These are phyloP conservation scores for Ceriops zippeliana DNA, from an alignment of 345 rosid genomes.

Conservation along the genomic window DNA sequence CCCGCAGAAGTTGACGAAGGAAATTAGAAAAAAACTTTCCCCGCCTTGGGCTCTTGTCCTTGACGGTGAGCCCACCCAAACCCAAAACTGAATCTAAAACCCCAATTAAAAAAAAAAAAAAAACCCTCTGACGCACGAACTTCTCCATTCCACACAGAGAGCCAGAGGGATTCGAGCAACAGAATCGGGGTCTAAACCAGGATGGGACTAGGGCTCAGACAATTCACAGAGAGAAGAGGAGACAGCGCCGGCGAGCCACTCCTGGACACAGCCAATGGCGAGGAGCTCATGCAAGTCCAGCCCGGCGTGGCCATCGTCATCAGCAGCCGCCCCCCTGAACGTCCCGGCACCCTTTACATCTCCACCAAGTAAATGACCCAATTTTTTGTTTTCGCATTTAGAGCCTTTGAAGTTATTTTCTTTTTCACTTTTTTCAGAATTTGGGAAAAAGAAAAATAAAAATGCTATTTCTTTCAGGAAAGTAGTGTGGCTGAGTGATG, in stretches of 20 bases:
- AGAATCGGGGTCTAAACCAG: constrained; percentile 9
- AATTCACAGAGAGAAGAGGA: constrained; percentile 49
- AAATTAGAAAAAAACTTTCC: too few species aligned
- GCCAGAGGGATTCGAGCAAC: background rate
- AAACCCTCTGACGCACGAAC: background rate
- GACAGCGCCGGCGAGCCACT: constrained; percentile 63
- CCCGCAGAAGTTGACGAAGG: too few species aligned
- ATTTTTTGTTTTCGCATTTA: background rate
- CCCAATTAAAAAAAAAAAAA: background rate
- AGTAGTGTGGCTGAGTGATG: constrained; percentile 81
- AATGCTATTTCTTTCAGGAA: constrained; percentile 44
- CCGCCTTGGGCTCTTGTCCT: too few species aligned
- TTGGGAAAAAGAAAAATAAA: background rate
- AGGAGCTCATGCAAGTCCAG: constrained; percentile 72
- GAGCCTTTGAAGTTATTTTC: background rate
- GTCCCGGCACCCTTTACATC: constrained; percentile 85
- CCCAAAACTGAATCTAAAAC: too few species aligned
- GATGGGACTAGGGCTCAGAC: constrained; percentile 69
- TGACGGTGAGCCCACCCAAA: too few species aligned
- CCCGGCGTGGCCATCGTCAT: constrained; percentile 71
- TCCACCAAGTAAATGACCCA: constrained; percentile 50
- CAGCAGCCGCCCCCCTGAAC: constrained; percentile 54
- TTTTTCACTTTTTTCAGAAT: background rate
- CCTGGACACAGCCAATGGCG: constrained; percentile 59
- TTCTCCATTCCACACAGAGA: background rate